Conservation (phyloP, 73 alveolate species). For the Blepharisma japonicum region DNA sequence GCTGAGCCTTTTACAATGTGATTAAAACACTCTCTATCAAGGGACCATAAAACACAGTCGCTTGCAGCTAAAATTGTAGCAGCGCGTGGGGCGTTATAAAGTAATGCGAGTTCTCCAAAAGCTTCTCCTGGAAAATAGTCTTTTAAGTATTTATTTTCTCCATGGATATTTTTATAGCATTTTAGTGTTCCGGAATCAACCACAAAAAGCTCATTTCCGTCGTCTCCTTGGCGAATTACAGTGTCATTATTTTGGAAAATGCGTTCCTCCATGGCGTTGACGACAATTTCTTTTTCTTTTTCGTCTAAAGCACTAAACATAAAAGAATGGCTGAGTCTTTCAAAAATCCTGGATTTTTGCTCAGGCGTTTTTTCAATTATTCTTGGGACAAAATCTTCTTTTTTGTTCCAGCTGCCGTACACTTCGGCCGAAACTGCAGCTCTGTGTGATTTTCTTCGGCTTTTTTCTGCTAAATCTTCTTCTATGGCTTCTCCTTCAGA, state of each 20-base stretch:
- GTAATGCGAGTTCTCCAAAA: slow-evolving; percentile 79
- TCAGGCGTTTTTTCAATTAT: slow-evolving; percentile 67
- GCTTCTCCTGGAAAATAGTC: slow-evolving; percentile 67
- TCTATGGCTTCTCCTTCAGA: slow-evolving; percentile 41
- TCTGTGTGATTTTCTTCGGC: slow-evolving; percentile 35
- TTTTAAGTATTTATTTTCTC: slow-evolving; percentile 46
- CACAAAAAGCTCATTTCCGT: slow-evolving; percentile 84
- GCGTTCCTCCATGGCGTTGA: slow-evolving; percentile 83
- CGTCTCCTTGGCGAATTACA: slow-evolving; percentile 88
- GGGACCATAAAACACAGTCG: slow-evolving; percentile 58
- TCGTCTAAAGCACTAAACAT: slow-evolving; percentile 77
- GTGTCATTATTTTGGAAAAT: slow-evolving; percentile 55
- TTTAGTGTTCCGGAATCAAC: slow-evolving; percentile 84
- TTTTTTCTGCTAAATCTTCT: slow-evolving; percentile 33
- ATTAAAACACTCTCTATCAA: slow-evolving; percentile 73
- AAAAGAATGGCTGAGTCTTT: slow-evolving; percentile 64
- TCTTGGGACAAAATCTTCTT: slow-evolving; percentile 73
- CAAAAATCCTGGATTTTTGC: slow-evolving; percentile 53
- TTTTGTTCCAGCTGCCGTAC: slow-evolving; percentile 87
- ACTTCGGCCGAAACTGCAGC: slow-evolving; percentile 91
- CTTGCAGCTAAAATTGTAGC: slow-evolving; percentile 67
- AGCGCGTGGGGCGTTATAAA: slow-evolving; percentile 78
- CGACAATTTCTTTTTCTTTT: slow-evolving; percentile 76
- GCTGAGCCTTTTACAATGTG: slow-evolving; percentile 78
- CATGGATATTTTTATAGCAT: slow-evolving; percentile 50